Evolutionary conservation across 768 basidiomycete genomes (phyloP).

Genomic region (Hebeloma cylindrosporum): DNA sequence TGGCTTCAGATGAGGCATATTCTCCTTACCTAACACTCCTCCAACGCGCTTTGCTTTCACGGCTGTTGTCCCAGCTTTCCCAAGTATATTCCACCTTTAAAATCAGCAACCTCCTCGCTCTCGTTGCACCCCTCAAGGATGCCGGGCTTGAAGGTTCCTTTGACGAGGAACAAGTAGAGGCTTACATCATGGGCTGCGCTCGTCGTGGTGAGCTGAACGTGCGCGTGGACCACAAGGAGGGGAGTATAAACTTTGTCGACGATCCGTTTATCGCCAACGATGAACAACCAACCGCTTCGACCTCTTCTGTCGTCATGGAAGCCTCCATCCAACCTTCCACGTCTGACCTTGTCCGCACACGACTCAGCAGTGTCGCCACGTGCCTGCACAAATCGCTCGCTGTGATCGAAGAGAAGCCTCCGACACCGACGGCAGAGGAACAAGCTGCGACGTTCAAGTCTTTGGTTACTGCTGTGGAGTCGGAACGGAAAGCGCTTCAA

Average conservation of each 20-base stretch:
- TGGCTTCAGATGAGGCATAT: constrained; percentile 59
- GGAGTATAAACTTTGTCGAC: constrained; percentile 83
- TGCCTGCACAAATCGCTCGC: constrained; percentile 72
- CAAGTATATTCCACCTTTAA: constrained; percentile 91
- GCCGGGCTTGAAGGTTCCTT: constrained; percentile 52
- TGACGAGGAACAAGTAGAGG: constrained; percentile 80
- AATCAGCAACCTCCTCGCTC: constrained; percentile 70
- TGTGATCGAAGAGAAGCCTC: constrained; percentile 46
- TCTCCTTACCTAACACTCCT: constrained; percentile 87
- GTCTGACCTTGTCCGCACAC: constrained; percentile 71
- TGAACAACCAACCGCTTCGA: constrained; percentile 30
- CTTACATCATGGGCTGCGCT: constrained; percentile 91
- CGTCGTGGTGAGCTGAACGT: constrained; percentile 83
- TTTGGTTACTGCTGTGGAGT: constrained; percentile 63
- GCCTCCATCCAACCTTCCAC: constrained; percentile 66
- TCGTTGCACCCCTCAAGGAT: constrained; percentile 74
- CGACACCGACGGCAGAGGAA: constrained; percentile 47
- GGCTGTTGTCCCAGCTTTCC: constrained; percentile 86
- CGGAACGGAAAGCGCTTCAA: constrained; percentile 75
- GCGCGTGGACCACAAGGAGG: constrained; percentile 84
- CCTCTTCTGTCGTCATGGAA: constrained; percentile 25
- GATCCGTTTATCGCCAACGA: constrained; percentile 59
- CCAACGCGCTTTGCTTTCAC: constrained; percentile 87
- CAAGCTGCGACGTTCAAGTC: constrained; percentile 57
- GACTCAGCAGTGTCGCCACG: constrained; percentile 73